phyloP scores from a whole-genome alignment of 768 basidiomycete species.

The Rubroboletus satanas region DNA sequence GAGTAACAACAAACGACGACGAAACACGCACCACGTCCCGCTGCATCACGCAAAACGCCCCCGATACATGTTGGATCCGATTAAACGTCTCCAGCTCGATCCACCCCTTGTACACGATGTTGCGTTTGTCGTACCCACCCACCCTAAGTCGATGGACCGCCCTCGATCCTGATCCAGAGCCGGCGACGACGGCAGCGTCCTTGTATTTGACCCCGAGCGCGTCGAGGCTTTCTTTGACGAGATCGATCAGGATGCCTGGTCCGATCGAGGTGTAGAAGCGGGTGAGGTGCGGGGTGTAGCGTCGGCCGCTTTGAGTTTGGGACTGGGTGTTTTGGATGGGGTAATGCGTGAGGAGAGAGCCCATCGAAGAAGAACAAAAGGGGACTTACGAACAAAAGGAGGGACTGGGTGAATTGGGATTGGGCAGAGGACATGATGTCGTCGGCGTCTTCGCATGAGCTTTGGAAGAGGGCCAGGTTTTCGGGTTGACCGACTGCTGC shows the following conservation, averaged over 20 bases:
- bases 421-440: conserved; percentile 54
- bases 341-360: background rate
- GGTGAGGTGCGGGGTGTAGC: conserved; percentile 73
- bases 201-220: conserved; percentile 49
- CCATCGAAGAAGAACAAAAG: background rate
- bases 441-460: conserved; percentile 42
- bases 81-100: conserved; percentile 63
- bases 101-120: conserved; percentile 68
- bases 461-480: background rate
- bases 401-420: conserved; percentile 75
- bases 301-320: conserved; percentile 71
- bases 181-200: conserved; percentile 26
- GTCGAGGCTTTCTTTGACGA: conserved; percentile 54
- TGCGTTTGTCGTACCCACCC: conserved; percentile 66
- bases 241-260: conserved; percentile 48
- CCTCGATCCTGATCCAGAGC: conserved; percentile 7
- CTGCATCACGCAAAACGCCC: conserved; percentile 68
- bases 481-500: background rate
- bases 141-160: conserved; percentile 45
- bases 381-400: conserved; percentile 72
- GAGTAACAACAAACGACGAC: background rate
- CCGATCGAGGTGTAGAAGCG: conserved; percentile 70
- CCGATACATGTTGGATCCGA: conserved; percentile 43
- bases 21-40: conserved; percentile 54
- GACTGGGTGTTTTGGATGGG: conserved; percentile 45